Conservation (phyloP, 306 rosid genomes). For the Arachis stenosperma region DNA sequence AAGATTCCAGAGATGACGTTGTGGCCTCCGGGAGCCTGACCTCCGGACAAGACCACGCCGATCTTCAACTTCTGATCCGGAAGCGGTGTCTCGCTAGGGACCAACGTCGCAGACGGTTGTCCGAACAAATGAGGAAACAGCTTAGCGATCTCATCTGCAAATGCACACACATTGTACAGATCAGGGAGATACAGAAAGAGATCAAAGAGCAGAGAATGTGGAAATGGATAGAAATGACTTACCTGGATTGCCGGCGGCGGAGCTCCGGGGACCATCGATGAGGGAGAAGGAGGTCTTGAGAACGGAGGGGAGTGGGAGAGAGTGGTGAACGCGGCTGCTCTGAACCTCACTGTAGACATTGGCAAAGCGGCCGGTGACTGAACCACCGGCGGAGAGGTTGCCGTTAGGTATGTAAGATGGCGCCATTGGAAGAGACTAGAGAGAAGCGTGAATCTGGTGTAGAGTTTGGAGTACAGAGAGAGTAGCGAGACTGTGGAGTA, state of each 20-base stretch:
- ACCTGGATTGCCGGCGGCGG: slow-evolving; percentile 99
- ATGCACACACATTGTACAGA: neutral
- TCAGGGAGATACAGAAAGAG: neutral
- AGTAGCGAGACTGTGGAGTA: neutral
- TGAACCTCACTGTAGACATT: slow-evolving; percentile 89
- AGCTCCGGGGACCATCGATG: slow-evolving; percentile 81
- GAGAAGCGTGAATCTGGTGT: slow-evolving; percentile 33
- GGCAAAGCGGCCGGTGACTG: slow-evolving; percentile 58
- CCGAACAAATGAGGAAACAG: slow-evolving; percentile 86
- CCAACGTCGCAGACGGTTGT: slow-evolving; percentile 78
- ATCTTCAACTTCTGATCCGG: slow-evolving; percentile 69
- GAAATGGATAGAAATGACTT: slow-evolving; percentile 39
- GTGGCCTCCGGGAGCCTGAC: slow-evolving; percentile 99
- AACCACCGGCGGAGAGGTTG: slow-evolving; percentile 6
- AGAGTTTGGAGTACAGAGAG: neutral
- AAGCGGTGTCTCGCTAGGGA: slow-evolving; percentile 42
- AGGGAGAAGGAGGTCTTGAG: slow-evolving; percentile 68
- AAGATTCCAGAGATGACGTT: slow-evolving; percentile 92
- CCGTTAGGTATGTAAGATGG: slow-evolving; percentile 55
- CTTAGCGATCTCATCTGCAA: slow-evolving; percentile 87
- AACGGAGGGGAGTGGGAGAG: slow-evolving; percentile 85
- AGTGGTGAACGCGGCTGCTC: slow-evolving; percentile 74
- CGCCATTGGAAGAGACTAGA: slow-evolving; percentile 52
- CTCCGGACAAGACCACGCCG: slow-evolving; percentile 96
- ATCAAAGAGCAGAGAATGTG: neutral